Base-by-base conservation (phyloP, 768 basidiomycete species). In the Coprinopsis strossmayeri region DNA sequence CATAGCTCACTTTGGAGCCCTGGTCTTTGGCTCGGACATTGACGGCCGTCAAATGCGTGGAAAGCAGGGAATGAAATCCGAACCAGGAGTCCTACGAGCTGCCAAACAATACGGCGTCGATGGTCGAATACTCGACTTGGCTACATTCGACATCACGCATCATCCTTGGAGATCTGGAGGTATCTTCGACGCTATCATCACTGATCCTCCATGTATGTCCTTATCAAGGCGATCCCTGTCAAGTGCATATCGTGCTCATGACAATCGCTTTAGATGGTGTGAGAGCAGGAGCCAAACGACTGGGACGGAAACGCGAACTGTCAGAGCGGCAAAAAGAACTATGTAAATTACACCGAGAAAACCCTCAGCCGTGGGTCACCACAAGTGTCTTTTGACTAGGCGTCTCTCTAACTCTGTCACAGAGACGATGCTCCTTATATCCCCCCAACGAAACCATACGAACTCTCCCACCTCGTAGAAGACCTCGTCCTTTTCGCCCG, bases 261-360 rank as follows among this genome's bases (percentile, higher is more conserved):
- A n/a, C n/a, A n/a, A n/a, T n/a, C n/a, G n/a, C n/a, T n/a, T n/a
- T 49, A 87, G 95, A 99, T 62, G 95, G 95, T 5, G 91, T 99
- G 0, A 73, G 96, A 5, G 89, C 90, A 26, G 89, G 91, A 5
- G 87, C 87, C 7, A 92, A 92, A 60, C 74, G 87, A 28, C 69
- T 91, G 0, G 87, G 89, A 11, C 73, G 87, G 23, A 87, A 82
- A 56, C 76, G 73, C 48, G 65, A 69, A 39, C 69, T 74, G 10
- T 65, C 64, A 28, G 66, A 69, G 34, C 57, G 61, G 24, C 64
- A 71, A 50, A 63, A 65, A 26, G 64, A 64, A 17, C 59, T 66
- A 17, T 69, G 69, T 49, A 47, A 65, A 15, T 68, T 67, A 51
- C 68, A 72, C 51, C 64, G 62, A 57, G 52, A 64, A 44, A 55